Base-by-base conservation (phyloP, 371 early-diverging fungal genomes). In the Caulochytrium protostelioides region DNA sequence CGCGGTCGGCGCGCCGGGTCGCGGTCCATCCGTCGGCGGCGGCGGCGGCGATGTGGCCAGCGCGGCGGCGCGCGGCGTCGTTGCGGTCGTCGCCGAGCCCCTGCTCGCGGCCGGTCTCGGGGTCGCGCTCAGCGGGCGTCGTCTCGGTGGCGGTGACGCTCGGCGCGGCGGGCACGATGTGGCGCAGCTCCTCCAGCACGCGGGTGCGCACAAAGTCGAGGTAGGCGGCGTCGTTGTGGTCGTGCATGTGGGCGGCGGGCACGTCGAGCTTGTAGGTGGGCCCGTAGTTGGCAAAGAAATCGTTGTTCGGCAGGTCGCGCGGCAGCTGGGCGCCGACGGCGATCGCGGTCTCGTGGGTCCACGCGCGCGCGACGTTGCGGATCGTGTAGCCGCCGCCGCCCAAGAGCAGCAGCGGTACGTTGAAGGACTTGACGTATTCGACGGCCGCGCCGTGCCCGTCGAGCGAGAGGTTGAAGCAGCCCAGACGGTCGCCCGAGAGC, bases 331-430 rank as follows among this genome's bases (percentile, higher is more conserved):
- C 62, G 37, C 80, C 78, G 23, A 74, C 72, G 10, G 83, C 50
- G 22, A 91, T 70, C 0, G 77, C 74, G 8, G 92, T 89, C 52
- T 91, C 95, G 54, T 94, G 84, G 22, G 89, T 70, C 95, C 92
- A 94, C 47, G 75, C 76, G 37, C 86, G 62, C 10, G 82, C 72
- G 18, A 94, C 94, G 56, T 94, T 94, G 22, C 78, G 67, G 28
- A 85, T 74, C 8, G 84, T 90, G 48, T 94, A 94, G 4, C 94
- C 94, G 24, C 94, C 94, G 2, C 94, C 94, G 22, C 94, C 94
- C 1, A 90, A 62, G 2, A 87, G 70, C 28, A 94, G 39, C 35
- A 84, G 31, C 1, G 89, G 89, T 31, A 89, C 59, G 41, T 74
- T 66, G 35, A 74, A 83, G 29, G 55, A 65, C 44, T 80, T 82